These are phyloP conservation scores for Lactarius sp. DNA, from an alignment of 768 basidiomycete species.

Conservation along the genomic window DNA sequence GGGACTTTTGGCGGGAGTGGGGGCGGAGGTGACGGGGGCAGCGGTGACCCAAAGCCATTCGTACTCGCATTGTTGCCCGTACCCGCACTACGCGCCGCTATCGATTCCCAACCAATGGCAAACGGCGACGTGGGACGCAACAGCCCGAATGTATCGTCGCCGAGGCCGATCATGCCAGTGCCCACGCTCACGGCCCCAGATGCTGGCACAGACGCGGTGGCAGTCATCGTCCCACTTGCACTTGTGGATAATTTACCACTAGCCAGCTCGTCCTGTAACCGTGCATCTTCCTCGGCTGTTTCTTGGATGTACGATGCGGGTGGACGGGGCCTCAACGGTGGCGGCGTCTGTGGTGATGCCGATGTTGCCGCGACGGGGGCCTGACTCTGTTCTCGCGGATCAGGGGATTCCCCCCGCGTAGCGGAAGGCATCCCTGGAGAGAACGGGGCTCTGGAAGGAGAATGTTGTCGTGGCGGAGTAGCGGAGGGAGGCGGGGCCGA, in stretches of 20 bases:
- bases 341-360: conserved; percentile 42
- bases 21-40: conserved; percentile 22
- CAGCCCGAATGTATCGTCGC: conserved; percentile 26
- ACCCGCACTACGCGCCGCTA: neutral
- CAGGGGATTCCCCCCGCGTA: neutral
- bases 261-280: conserved; percentile 39
- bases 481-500: conserved; percentile 15
- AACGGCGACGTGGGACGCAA: conserved; percentile 22
- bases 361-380: neutral
- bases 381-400: conserved; percentile 5
- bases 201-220: neutral
- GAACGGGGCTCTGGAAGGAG: conserved; percentile 14
- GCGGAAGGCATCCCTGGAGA: neutral
- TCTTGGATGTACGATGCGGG: conserved; percentile 78
- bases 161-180: conserved; percentile 22
- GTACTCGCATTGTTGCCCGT: neutral
- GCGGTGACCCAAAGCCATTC: conserved; percentile 12
- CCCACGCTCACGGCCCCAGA: conserved; percentile 18
- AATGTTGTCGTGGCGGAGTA: conserved; percentile 15
- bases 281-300: conserved; percentile 69
- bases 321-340: conserved; percentile 71
- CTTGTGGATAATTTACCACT: conserved; percentile 23
- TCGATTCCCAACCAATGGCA: conserved; percentile 7
- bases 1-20: conserved; percentile 28
- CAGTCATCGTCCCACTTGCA: neutral